phyloP scores from a whole-genome alignment of 768 basidiomycete genomes.

The Termitomyces sp. region DNA sequence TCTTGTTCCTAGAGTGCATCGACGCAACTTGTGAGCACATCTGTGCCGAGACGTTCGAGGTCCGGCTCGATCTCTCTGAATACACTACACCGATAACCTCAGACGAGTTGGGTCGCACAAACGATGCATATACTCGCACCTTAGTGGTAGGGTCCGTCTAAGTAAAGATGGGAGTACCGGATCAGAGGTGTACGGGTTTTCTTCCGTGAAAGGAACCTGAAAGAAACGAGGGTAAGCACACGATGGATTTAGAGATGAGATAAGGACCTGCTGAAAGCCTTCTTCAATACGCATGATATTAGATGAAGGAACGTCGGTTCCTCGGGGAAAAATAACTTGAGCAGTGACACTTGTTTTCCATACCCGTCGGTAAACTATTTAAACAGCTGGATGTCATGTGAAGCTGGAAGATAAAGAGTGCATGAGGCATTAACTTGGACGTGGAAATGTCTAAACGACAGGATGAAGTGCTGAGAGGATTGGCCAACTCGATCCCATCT shows the following conservation, averaged over 20 bases:
- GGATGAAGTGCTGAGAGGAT: neutral
- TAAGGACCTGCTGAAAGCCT: slow-evolving; percentile 55
- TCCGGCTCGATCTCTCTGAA: slow-evolving; percentile 52
- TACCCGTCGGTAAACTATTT: neutral
- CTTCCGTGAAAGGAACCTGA: slow-evolving; percentile 49
- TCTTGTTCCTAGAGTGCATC: neutral
- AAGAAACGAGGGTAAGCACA: neutral
- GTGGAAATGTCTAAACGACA: neutral
- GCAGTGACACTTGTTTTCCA: slow-evolving; percentile 1
- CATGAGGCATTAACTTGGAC: neutral
- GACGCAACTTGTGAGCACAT: slow-evolving; percentile 45
- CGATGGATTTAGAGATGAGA: neutral
- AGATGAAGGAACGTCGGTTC: neutral
- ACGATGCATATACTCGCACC: slow-evolving; percentile 21
- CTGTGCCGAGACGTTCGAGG: slow-evolving; percentile 51
- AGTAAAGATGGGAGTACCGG: slow-evolving; percentile 57
- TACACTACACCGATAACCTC: slow-evolving; percentile 25
- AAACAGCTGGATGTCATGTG: neutral
- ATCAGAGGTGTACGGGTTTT: slow-evolving; percentile 59
- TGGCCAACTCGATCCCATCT: neutral
- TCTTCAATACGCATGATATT: slow-evolving; percentile 55
- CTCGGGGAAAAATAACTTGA: neutral
- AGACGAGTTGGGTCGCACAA: neutral
- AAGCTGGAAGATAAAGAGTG: neutral
- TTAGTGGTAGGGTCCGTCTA: slow-evolving; percentile 48